Evolutionary conservation across 2,329 filamentous ascomycete genomes (phyloP).

Genomic region (Calycina herbarum): DNA sequence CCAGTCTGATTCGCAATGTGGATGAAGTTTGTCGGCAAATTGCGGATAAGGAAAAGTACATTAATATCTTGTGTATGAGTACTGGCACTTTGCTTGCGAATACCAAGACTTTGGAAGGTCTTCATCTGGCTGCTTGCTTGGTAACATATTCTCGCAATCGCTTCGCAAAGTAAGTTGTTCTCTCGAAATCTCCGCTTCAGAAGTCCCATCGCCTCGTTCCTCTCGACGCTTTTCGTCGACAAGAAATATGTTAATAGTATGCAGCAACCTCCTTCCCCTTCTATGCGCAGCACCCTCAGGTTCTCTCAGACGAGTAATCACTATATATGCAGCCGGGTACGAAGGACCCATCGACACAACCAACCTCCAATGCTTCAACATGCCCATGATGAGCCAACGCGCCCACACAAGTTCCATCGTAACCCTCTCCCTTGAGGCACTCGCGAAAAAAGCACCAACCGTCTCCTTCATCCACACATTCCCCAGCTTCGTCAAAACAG

Average conservation of each 20-base stretch:
- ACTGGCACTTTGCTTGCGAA: slow-evolving; percentile 37
- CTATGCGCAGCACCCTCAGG: slow-evolving; percentile 41
- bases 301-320: slow-evolving; percentile 51
- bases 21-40: slow-evolving; percentile 44
- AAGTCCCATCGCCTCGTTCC: too few relatives aligned
- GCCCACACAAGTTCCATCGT: slow-evolving; percentile 23
- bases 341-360: slow-evolving; percentile 25
- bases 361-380: slow-evolving; percentile 21
- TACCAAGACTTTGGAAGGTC: slow-evolving; percentile 40
- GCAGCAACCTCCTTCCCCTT: slow-evolving; percentile 54
- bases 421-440: slow-evolving; percentile 25
- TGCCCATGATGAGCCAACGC: slow-evolving; percentile 15
- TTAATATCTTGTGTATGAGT: too few relatives aligned
- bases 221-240: too few relatives aligned
- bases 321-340: slow-evolving; percentile 24
- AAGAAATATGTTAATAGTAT: too few relatives aligned
- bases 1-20: slow-evolving; percentile 50
- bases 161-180: slow-evolving; percentile 41
- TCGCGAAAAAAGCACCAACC: slow-evolving; percentile 21
- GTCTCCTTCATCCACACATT: slow-evolving; percentile 30
- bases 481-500: slow-evolving; percentile 24
- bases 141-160: slow-evolving; percentile 52
- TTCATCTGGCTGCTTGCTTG: slow-evolving; percentile 34
- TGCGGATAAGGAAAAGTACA: too few relatives aligned
- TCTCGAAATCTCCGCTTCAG: too few relatives aligned